Base-by-base conservation (phyloP, 192 early-diverging fungal species). In the Backusella liffmaniae region DNA sequence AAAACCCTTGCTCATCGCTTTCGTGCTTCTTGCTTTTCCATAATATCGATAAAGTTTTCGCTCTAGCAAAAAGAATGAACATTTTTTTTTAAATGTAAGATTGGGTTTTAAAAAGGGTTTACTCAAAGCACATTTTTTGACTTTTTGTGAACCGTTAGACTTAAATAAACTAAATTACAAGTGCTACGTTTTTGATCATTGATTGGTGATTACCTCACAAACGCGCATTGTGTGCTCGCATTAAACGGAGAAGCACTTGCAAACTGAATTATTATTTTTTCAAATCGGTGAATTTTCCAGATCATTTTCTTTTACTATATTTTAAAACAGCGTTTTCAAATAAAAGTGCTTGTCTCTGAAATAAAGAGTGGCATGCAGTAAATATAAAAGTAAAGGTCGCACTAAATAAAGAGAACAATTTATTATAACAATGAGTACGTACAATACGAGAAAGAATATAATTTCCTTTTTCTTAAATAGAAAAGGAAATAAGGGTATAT, bases 331-430 rank as follows among this genome's bases (percentile, higher is more conserved):
- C 51, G 51, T 53, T 7, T 41, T 41, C 8, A 41, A 41, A 10
- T 41, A 9, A 9, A 7, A 7, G 10, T 10, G 4, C 39, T 41
- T 41, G 32, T 32, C 2, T 32, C 32, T 53, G 5, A 21, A 53
- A 53, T 53, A 56, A 56, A 56, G n/a, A 56, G n/a, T 21, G 1
- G 49, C 16, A 53, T 16, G 18, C n/a, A 26, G 23, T 29, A 29
- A 12, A 62, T 26, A 62, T 8, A 62, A 62, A 29, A 62, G 12
- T 23, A 62, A 62, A 29, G 7, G 56, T 62, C 10, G 26, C 26
- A 62, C 56, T 62, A 62, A 49, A 62, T 62, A 62, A 26, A 62
- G 56, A 62, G 21, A 23, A 62, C 56, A 62, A 62, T 62, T 62
- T 62, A 62, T 29, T 29, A 13, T 62, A 29, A 29, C 56, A 39